Percentiles rank a stretch among this genome's conserved stretches.
phyloP scores from a whole-genome alignment of 225 moss, liverwort and hornwort species.

The Physcomitrellopsis africana region DNA sequence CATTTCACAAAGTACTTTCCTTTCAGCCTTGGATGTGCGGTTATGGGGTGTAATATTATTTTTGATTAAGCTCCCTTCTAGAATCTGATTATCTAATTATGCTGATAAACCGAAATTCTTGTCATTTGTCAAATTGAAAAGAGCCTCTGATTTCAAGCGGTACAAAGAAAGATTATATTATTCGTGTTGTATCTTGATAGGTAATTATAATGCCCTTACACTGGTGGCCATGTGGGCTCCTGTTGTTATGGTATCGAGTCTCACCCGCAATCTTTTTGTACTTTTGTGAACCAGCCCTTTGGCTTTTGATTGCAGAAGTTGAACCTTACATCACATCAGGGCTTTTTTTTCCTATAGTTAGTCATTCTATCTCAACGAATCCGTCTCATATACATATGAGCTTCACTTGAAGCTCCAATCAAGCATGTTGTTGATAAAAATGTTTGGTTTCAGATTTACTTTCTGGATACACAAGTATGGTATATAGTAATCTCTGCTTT shows the following conservation, averaged over 20 bases:
- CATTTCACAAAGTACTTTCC: slow-evolving; percentile 63
- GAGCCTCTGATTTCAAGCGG: slow-evolving; percentile 12
- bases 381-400: too few species aligned
- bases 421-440: slow-evolving; percentile 19
- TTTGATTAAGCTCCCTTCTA: neutral
- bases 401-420: neutral
- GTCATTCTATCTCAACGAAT: too few species aligned
- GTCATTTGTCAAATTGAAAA: slow-evolving; percentile 14
- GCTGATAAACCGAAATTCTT: neutral
- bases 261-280: slow-evolving; percentile 3
- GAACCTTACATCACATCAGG: too few species aligned
- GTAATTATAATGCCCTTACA: slow-evolving; percentile 89
- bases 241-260: slow-evolving; percentile 79
- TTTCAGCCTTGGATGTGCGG: neutral
- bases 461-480: slow-evolving; percentile 98
- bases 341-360: too few species aligned
- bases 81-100: neutral
- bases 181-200: slow-evolving; percentile 44
- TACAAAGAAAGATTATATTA: slow-evolving; percentile 21
- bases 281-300: too few species aligned
- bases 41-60: neutral
- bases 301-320: too few species aligned
- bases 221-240: slow-evolving; percentile 89
- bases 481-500: slow-evolving; percentile 83
- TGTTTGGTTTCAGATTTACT: slow-evolving; percentile 77